These are phyloP conservation scores for Scalesia atractyloides DNA, from an alignment of 129 eudicot genomes.

Conservation along the genomic window DNA sequence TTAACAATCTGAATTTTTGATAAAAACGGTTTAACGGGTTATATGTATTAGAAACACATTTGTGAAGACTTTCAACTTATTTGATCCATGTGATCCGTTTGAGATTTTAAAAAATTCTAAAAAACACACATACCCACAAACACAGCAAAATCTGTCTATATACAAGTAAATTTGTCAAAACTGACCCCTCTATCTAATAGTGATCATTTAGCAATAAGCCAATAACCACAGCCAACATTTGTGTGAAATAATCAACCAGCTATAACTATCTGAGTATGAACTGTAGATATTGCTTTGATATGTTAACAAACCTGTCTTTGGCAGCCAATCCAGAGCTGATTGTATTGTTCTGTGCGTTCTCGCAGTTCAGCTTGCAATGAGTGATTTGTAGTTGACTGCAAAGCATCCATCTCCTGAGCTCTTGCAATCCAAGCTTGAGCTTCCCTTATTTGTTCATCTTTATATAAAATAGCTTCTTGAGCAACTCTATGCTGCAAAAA, in stretches of 20 bases:
- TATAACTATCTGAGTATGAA: not conserved
- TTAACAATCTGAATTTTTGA: not conserved
- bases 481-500: conserved; percentile 78
- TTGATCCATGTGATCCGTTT: not conserved
- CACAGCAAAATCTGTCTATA: not conserved
- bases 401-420: conserved; percentile 78
- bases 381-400: conserved; percentile 65
- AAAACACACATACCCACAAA: no score
- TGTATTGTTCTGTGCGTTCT: conserved; percentile 79
- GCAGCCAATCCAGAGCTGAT: conserved; percentile 83
- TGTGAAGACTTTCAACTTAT: not conserved
- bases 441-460: conserved; percentile 83
- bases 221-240: not conserved
- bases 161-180: not conserved
- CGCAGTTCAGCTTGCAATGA: conserved; percentile 73
- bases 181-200: conserved; percentile 4
- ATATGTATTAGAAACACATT: not conserved
- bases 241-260: not conserved
- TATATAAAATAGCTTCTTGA: conserved; percentile 69
- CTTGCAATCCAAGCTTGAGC: conserved; percentile 90
- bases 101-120: not conserved
- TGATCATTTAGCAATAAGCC: not conserved
- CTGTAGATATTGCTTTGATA: not conserved
- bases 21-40: not conserved
- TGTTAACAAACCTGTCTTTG: conserved; percentile 73